Conservation (phyloP, 2,329 filamentous ascomycete genomes). For the Exophiala mesophila region DNA sequence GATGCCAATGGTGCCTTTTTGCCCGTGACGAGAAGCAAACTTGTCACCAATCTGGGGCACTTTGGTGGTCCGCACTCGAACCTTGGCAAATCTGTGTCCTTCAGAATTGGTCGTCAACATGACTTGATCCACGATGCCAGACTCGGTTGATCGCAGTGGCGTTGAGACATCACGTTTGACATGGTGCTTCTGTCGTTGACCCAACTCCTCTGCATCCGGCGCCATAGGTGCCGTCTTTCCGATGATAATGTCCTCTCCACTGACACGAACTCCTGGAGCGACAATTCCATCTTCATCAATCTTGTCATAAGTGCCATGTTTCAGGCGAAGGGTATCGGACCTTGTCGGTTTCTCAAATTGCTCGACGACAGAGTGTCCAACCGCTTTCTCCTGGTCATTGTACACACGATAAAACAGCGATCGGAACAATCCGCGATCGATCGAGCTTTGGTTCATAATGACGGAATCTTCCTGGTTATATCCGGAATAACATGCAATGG, state of each 20-base stretch:
- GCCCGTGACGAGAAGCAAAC: slow-evolving; percentile 97
- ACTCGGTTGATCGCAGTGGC: slow-evolving; percentile 89
- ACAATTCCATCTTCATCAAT: slow-evolving; percentile 95
- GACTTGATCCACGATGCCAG: slow-evolving; percentile 91
- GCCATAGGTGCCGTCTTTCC: slow-evolving; percentile 96
- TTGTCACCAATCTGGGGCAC: slow-evolving; percentile 98
- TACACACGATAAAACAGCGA: slow-evolving; percentile 98
- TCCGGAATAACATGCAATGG: slow-evolving; percentile 93
- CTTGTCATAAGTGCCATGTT: slow-evolving; percentile 89
- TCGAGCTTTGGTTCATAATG: slow-evolving; percentile 99
- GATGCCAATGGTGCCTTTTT: slow-evolving; percentile 98
- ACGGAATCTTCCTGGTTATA: slow-evolving; percentile 99
- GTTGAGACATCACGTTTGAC: slow-evolving; percentile 95
- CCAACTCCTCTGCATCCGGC: slow-evolving; percentile 86
- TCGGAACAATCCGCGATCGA: slow-evolving; percentile 93
- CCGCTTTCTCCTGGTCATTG: slow-evolving; percentile 92
- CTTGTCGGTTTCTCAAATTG: slow-evolving; percentile 93
- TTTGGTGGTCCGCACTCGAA: slow-evolving; percentile 95
- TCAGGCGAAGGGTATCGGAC: slow-evolving; percentile 80
- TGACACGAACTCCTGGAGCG: slow-evolving; percentile 86
- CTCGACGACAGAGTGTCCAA: slow-evolving; percentile 89
- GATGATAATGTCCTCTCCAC: slow-evolving; percentile 97
- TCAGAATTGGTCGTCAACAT: slow-evolving; percentile 92
- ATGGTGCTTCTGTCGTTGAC: slow-evolving; percentile 83
- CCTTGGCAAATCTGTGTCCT: slow-evolving; percentile 92